A percentile compares a stretch with the other conserved stretches of the same genome.
phyloP scores from a whole-genome alignment of 169 alveolate genomes.

The Eimeria mitis region DNA sequence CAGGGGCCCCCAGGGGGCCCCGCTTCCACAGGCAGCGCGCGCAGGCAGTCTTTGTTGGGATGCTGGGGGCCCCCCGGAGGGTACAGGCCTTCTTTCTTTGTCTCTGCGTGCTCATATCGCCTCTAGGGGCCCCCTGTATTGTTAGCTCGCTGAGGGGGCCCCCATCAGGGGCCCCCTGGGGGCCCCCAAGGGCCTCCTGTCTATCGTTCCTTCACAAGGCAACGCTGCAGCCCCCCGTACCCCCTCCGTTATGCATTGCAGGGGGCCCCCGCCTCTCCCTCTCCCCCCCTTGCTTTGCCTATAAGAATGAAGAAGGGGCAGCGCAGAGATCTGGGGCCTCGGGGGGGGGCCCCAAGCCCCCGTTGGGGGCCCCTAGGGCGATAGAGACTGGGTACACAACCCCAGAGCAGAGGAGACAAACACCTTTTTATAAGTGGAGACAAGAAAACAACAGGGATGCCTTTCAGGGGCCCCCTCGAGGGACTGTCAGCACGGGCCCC shows the following conservation, averaged over 20 bases:
- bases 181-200: not conserved
- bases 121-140: not conserved
- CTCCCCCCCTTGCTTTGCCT: not conserved
- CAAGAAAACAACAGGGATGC: not conserved
- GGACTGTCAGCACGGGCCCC: not conserved
- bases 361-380: not conserved
- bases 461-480: not conserved
- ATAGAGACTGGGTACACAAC: not conserved
- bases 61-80: not conserved
- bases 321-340: not conserved
- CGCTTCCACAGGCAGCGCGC: not conserved
- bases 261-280: not conserved
- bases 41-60: not conserved
- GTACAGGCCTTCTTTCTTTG: not conserved
- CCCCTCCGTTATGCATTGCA: not conserved
- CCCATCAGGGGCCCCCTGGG: not conserved
- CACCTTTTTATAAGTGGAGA: not conserved
- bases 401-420: not conserved
- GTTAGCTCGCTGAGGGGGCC: not conserved
- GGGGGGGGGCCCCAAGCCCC: not conserved
- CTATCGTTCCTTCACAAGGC: conserved; percentile 4
- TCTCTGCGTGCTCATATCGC: not conserved
- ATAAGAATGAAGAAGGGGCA: not conserved
- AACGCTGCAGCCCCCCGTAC: not conserved
- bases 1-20: conserved; percentile 10